Percentiles rank a stretch among this genome's conserved stretches.
phyloP scores from a whole-genome alignment of 2,329 filamentous ascomycete species.

The Fusarium ambrosium region DNA sequence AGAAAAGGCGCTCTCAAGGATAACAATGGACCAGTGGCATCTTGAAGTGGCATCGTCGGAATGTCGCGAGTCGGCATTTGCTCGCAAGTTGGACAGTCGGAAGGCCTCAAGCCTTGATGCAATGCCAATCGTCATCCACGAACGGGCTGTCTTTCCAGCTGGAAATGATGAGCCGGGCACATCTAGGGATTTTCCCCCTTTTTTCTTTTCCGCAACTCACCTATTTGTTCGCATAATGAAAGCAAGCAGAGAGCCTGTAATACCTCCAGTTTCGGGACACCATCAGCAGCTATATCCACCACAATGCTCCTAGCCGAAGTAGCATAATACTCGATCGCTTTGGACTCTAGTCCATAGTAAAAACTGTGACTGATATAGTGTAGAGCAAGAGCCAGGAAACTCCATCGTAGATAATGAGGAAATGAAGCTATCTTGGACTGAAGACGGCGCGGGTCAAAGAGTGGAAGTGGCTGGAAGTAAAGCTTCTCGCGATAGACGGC shows the following conservation, averaged over 20 bases:
- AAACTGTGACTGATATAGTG: constrained; percentile 28
- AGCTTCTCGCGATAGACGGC: constrained; percentile 31
- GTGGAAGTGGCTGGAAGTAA: constrained; percentile 35
- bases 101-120: constrained; percentile 35
- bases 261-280: constrained; percentile 18
- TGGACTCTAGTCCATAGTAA: constrained; percentile 28
- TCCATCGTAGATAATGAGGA: constrained; percentile 41
- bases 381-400: constrained; percentile 28
- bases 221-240: constrained; percentile 38
- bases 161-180: fast-evolving
- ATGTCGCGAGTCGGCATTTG: not conserved
- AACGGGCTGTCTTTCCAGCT: constrained; percentile 35
- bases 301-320: constrained; percentile 32
- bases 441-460: constrained; percentile 24
- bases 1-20: constrained; percentile 32
- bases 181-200: too few relatives aligned
- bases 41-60: constrained; percentile 19
- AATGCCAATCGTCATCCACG: constrained; percentile 45
- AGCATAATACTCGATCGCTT: constrained; percentile 42
- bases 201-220: constrained; percentile 7
- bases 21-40: constrained; percentile 40
- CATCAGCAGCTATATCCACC: constrained; percentile 35
- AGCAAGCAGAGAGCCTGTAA: constrained; percentile 40
- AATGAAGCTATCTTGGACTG: constrained; percentile 16
- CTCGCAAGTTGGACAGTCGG: constrained; percentile 9